Evolutionary conservation across 75 land plant genomes (phyloP), one percentile per base, ranked within the genome.

Genomic region (Sequoiadendron giganteum): DNA sequence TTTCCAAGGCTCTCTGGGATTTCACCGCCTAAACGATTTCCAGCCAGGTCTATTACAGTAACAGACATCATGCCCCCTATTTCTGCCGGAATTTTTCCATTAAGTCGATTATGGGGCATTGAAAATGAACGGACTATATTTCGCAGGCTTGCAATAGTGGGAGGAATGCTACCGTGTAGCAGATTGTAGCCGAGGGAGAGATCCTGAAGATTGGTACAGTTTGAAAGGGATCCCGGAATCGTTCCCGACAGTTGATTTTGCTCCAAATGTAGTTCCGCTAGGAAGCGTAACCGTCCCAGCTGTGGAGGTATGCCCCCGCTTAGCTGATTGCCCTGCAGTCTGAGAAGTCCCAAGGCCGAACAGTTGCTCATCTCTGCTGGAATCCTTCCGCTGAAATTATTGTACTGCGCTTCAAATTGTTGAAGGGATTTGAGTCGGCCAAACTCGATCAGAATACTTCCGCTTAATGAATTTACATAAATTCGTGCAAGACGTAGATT

Each of bases 311-410:
- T 94, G 34, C 73, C 75, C 16, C 95, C 95, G 68, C 68, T 87
- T 73, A 95, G 93, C 42, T 14, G 38, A 89, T 95, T 95, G 52
- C n/a, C 25, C 15, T 90, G 78, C 18, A 92, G 89, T 5, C 88
- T 84, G 77, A 96, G 85, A 3, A 84, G 48, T 10, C 10, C 14
- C 43, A 95, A 90, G 55, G 82, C 85, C 11, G 89, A 82, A 73
- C 91, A 89, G 83, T 91, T 91, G 10, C 95, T 95, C 19, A 96
- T 77, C 87, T 93, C 92, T 11, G 91, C 36, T 6, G 97, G 98
- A 54, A 96, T 92, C 21, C 92, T 87, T 30, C 98, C 96, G 8
- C 86, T 86, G 16, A 95, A 88, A 43, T 86, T 45, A 87, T 94
- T 95, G 7, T 91, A 19, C 42, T 87, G 86, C 34, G 94, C 88